phyloP scores from a whole-genome alignment of 225 moss, liverwort and hornwort species.

The Bryum argenteum region DNA sequence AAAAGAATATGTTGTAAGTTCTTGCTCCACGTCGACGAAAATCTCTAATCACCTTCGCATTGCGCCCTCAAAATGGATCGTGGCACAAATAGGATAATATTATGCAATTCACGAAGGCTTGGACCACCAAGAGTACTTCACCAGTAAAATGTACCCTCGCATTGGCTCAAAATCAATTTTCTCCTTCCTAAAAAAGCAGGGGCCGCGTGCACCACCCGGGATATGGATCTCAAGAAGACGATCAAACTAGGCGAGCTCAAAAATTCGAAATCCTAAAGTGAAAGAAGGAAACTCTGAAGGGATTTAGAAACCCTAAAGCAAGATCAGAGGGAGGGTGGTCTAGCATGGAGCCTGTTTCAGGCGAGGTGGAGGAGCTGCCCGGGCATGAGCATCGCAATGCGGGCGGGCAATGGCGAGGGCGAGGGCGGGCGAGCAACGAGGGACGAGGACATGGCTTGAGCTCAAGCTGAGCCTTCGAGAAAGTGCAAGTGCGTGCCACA shows the following conservation, averaged over 20 bases:
- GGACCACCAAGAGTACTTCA: neutral
- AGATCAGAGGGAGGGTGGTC: conserved; percentile 5
- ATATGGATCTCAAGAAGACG: neutral
- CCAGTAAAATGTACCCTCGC: neutral
- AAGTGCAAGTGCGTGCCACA: too few relatives aligned
- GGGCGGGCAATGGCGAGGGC: neutral
- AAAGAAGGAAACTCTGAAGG: neutral
- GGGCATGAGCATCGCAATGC: conserved; percentile 13
- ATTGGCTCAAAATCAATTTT: neutral
- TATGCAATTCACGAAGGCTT: neutral
- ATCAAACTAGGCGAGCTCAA: neutral
- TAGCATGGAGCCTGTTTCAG: conserved; percentile 13
- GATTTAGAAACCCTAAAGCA: conserved; percentile 30
- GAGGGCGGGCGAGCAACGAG: neutral
- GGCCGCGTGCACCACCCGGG: conserved; percentile 12
- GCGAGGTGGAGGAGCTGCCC: conserved; percentile 10
- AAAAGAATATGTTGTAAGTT: neutral
- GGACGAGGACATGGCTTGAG: neutral
- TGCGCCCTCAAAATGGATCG: neutral
- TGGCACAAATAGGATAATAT: too few relatives aligned
- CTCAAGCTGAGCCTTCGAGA: neutral
- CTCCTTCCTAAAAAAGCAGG: conserved; percentile 26
- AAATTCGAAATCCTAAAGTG: neutral
- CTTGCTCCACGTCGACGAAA: conserved; percentile 4
- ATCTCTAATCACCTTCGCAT: conserved; percentile 5